Percentiles rank a stretch among this genome's conserved stretches.
phyloP scores from a whole-genome alignment of 2,329 filamentous ascomycete species.

The Botrytis elliptica region DNA sequence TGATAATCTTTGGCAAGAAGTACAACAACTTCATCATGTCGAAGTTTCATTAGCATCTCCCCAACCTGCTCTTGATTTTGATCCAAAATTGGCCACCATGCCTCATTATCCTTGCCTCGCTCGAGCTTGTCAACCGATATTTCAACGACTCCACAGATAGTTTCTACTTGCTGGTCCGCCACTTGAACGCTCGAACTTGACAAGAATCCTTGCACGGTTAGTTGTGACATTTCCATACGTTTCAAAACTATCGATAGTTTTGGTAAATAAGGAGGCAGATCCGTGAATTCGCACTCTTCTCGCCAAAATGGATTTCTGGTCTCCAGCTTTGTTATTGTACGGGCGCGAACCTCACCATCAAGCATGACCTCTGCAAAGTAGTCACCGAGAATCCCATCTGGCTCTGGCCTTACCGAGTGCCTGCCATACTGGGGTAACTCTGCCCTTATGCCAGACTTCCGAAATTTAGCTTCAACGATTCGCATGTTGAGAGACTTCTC shows the following conservation, averaged over 20 bases:
- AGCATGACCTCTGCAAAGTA: slow-evolving; percentile 78
- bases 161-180: slow-evolving; percentile 45
- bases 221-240: slow-evolving; percentile 49
- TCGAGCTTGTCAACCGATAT: slow-evolving; percentile 72
- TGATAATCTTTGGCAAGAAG: slow-evolving; percentile 84
- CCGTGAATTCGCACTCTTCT: slow-evolving; percentile 74
- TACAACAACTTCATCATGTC: slow-evolving; percentile 86
- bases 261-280: slow-evolving; percentile 68
- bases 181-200: slow-evolving; percentile 36
- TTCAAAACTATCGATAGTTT: slow-evolving; percentile 72
- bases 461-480: slow-evolving; percentile 61
- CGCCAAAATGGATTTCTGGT: slow-evolving; percentile 76
- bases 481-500: slow-evolving; percentile 60
- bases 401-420: slow-evolving; percentile 37
- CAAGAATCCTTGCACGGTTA: slow-evolving; percentile 33
- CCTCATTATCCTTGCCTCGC: slow-evolving; percentile 73
- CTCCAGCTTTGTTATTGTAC: slow-evolving; percentile 68
- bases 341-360: slow-evolving; percentile 74
- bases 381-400: slow-evolving; percentile 58
- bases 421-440: slow-evolving; percentile 34
- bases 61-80: slow-evolving; percentile 74
- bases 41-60: slow-evolving; percentile 79
- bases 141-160: slow-evolving; percentile 71
- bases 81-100: slow-evolving; percentile 83
- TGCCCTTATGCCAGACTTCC: slow-evolving; percentile 33